A percentile compares a stretch with the other conserved stretches of the same genome.
Evolutionary conservation across 1,284 basidiomycete species (phyloP).

Genomic region (Schizopora paradoxa): DNA sequence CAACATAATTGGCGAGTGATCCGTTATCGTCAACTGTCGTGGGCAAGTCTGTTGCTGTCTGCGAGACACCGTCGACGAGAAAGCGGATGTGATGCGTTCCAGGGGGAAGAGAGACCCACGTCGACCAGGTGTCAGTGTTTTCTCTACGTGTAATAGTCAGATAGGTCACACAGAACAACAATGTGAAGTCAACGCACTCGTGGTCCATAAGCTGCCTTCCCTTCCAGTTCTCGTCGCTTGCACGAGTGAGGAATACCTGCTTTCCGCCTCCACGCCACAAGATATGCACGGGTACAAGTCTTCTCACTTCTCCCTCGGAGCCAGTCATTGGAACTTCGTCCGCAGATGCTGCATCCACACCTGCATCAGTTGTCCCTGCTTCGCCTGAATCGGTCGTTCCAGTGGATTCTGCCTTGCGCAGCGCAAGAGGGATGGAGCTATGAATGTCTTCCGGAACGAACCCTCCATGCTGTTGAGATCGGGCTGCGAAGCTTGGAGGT

Average conservation of each 20-base stretch:
- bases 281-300: too few relatives aligned
- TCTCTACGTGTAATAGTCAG: slow-evolving; percentile 23
- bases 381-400: slow-evolving; percentile 27
- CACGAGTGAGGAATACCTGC: slow-evolving; percentile 57
- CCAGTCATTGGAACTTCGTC: too few relatives aligned
- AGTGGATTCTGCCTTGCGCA: slow-evolving; percentile 32
- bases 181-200: slow-evolving; percentile 46
- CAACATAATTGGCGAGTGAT: slow-evolving; percentile 91
- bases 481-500: slow-evolving; percentile 22
- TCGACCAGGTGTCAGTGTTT: slow-evolving; percentile 36
- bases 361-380: slow-evolving; percentile 36
- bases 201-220: slow-evolving; percentile 55
- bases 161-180: slow-evolving; percentile 9
- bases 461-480: slow-evolving; percentile 25
- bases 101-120: slow-evolving; percentile 63
- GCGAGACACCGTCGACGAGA: slow-evolving; percentile 90
- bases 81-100: slow-evolving; percentile 97
- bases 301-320: too few relatives aligned
- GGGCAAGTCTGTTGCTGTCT: slow-evolving; percentile 72
- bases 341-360: too few relatives aligned
- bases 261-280: slow-evolving; percentile 59
- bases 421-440: slow-evolving; percentile 56
- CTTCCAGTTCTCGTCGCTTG: slow-evolving; percentile 70
- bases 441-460: slow-evolving; percentile 54
- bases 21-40: slow-evolving; percentile 95